Conservation (phyloP, 176 grass and related monocot species). For the Secale cereale region DNA sequence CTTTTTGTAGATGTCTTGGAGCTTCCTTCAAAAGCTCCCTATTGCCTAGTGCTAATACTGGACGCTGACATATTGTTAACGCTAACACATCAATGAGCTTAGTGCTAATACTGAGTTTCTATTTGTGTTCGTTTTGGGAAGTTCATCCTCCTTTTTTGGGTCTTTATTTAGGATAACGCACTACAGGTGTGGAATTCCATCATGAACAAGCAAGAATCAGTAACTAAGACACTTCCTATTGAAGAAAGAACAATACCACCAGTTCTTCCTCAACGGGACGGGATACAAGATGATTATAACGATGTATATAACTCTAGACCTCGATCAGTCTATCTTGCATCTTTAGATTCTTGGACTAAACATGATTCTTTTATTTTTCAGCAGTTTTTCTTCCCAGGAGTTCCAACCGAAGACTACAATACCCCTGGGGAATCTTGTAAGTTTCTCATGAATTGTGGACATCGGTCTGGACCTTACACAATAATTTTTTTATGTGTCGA, state of each 20-base stretch:
- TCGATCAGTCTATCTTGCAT: constrained; percentile 4
- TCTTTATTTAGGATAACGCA: constrained; percentile 31
- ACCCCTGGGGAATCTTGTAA: constrained; percentile 65
- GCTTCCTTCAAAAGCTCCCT: neutral
- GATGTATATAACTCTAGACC: constrained; percentile 57
- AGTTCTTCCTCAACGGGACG: constrained; percentile 64
- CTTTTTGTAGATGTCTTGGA: neutral
- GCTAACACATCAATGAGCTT: too few species aligned
- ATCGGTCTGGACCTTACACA: neutral
- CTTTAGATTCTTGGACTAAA: neutral
- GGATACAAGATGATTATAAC: constrained; percentile 76
- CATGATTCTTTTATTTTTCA: constrained; percentile 16
- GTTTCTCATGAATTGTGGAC: constrained; percentile 2
- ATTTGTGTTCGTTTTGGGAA: neutral
- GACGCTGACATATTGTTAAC: neutral
- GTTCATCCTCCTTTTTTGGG: neutral
- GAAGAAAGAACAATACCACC: constrained; percentile 15
- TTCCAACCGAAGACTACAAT: constrained; percentile 74
- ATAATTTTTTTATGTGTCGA: neutral
- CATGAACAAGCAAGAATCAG: constrained; percentile 30
- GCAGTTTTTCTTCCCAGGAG: constrained; percentile 71
- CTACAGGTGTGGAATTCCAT: constrained; percentile 38
- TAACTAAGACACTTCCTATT: constrained; percentile 5
- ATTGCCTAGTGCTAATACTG: neutral
- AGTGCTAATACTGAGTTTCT: neutral